A percentile compares a stretch with the other conserved stretches of the same genome.
These are phyloP conservation scores for Catunica adiposa DNA, from an alignment of 2,329 filamentous ascomycete species.

Conservation along the genomic window DNA sequence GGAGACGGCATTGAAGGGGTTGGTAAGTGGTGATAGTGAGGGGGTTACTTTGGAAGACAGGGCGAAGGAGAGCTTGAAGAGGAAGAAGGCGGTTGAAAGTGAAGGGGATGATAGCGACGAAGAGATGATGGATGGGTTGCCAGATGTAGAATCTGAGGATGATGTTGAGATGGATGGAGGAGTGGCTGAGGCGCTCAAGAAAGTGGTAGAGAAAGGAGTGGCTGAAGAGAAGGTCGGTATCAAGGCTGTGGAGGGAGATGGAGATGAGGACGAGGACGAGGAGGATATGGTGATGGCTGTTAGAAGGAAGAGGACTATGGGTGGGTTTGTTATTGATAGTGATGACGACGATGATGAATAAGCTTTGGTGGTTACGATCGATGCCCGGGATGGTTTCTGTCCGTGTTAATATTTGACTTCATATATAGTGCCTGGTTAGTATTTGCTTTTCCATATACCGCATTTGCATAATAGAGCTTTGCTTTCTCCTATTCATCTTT, in stretches of 20 bases:
- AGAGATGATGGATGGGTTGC: constrained; percentile 9
- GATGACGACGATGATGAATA: constrained; percentile 9
- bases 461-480: not conserved
- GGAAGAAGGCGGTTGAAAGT: constrained; percentile 9
- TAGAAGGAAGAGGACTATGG: constrained; percentile 5
- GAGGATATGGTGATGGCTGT: not conserved
- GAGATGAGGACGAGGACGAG: constrained; percentile 7
- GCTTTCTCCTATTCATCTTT: not conserved
- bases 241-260: not conserved
- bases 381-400: no score
- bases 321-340: constrained; percentile 12
- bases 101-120: constrained; percentile 6
- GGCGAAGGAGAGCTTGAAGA: constrained; percentile 6
- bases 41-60: not conserved
- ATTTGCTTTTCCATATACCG: not conserved
- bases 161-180: constrained; percentile 6
- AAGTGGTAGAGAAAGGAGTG: not conserved
- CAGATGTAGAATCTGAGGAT: not conserved
- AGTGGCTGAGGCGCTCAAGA: not conserved
- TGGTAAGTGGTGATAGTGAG: not conserved
- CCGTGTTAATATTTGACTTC: not conserved
- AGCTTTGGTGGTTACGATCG: not conserved
- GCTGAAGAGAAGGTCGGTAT: not conserved
- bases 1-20: constrained; percentile 8
- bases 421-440: not conserved